phyloP scores from a whole-genome alignment of 148 eudicot genomes.

The Agrostemma githago region DNA sequence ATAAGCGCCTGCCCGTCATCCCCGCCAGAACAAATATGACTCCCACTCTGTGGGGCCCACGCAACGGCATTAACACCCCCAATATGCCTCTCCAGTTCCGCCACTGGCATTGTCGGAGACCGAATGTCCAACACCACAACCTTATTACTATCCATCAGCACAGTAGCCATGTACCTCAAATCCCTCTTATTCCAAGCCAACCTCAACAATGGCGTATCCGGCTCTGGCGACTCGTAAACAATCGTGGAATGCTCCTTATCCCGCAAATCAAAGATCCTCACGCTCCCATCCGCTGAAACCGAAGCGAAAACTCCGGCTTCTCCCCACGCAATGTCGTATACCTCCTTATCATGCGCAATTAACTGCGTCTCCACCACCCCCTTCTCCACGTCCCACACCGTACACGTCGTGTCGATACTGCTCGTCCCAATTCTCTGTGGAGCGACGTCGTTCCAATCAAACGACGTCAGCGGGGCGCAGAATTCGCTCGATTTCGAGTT shows the following conservation, averaged over 20 bases:
- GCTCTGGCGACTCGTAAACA: slow-evolving; percentile 87
- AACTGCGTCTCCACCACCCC: slow-evolving; percentile 81
- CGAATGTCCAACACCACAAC: slow-evolving; percentile 85
- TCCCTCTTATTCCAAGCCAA: slow-evolving; percentile 95
- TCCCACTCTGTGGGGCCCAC: slow-evolving; percentile 83
- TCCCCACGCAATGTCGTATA: slow-evolving; percentile 98
- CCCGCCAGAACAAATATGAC: slow-evolving; percentile 83
- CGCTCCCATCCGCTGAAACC: slow-evolving; percentile 91
- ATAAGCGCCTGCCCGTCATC: slow-evolving; percentile 82
- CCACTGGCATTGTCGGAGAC: slow-evolving; percentile 82
- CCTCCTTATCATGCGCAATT: slow-evolving; percentile 95
- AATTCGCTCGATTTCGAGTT: slow-evolving; percentile 78
- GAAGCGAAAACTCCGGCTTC: slow-evolving; percentile 91
- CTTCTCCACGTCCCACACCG: slow-evolving; percentile 89
- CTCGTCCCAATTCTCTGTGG: slow-evolving; percentile 73
- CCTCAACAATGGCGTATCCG: slow-evolving; percentile 76
- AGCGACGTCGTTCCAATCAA: slow-evolving; percentile 90
- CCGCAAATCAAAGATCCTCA: slow-evolving; percentile 76
- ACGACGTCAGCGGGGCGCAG: slow-evolving; percentile 83
- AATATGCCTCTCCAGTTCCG: slow-evolving; percentile 82
- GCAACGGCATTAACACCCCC: slow-evolving; percentile 83
- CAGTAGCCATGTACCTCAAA: slow-evolving; percentile 86
- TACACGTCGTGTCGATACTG: slow-evolving; percentile 84
- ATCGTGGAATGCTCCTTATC: slow-evolving; percentile 98
- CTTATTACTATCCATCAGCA: slow-evolving; percentile 85